These are phyloP conservation scores for Periconia sp. DNA, from an alignment of 2,329 filamentous ascomycete species.

Conservation along the genomic window DNA sequence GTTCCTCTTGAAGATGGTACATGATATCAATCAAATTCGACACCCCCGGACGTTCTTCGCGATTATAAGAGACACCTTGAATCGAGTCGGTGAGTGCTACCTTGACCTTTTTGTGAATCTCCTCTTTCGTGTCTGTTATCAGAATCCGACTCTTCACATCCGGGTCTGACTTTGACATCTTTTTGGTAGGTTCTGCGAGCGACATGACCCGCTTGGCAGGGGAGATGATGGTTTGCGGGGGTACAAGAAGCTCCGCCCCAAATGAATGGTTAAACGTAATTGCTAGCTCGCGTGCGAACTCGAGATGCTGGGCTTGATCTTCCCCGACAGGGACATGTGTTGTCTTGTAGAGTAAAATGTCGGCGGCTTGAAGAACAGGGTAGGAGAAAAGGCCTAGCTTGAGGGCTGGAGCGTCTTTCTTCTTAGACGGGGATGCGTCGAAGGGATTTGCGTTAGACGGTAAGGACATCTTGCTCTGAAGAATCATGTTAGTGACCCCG, in stretches of 20 bases:
- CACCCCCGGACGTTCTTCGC: constrained; percentile 70
- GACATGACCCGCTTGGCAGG: constrained; percentile 88
- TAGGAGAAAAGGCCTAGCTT: constrained; percentile 95
- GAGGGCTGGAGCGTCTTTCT: constrained; percentile 54
- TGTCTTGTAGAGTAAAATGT: constrained; percentile 81
- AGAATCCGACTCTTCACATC: constrained; percentile 76
- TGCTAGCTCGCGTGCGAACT: constrained; percentile 85
- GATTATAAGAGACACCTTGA: constrained; percentile 71
- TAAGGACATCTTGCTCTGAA: constrained; percentile 67
- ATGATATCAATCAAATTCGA: constrained; percentile 83
- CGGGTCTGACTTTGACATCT: constrained; percentile 92
- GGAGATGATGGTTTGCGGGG: constrained; percentile 34
- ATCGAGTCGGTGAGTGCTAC: constrained; percentile 76
- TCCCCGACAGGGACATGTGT: constrained; percentile 97
- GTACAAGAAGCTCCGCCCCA: constrained; percentile 36
- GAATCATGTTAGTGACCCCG: background rate
- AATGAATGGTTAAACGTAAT: constrained; percentile 80
- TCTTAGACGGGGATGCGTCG: constrained; percentile 50
- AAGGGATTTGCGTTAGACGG: constrained; percentile 60
- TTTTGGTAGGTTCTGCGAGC: constrained; percentile 71
- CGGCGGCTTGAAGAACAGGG: constrained; percentile 91
- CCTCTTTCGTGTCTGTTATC: constrained; percentile 69
- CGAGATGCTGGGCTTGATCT: constrained; percentile 90
- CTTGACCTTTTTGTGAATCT: constrained; percentile 70
- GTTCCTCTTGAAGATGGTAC: constrained; percentile 62